These are phyloP conservation scores for Penicillium atrosanguineum DNA, from an alignment of 495 filamentous ascomycete genomes.

Conservation along the genomic window DNA sequence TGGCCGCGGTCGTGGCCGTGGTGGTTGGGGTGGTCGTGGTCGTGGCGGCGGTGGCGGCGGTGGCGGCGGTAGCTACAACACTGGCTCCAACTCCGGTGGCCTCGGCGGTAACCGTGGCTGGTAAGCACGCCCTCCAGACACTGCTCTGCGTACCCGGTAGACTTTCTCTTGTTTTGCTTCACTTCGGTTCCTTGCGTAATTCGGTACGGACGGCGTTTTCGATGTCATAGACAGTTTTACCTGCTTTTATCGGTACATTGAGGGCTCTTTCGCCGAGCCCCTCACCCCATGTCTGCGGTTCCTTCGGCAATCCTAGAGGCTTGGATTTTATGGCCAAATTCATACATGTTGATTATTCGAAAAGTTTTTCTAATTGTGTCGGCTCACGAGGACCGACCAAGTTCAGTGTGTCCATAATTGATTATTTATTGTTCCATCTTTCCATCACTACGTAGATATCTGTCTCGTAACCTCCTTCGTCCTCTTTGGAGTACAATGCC, in stretches of 20 bases:
- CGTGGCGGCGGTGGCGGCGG: constrained; percentile 49
- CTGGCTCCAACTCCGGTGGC: constrained; percentile 62
- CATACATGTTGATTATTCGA: constrained; percentile 32
- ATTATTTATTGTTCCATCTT: constrained; percentile 10
- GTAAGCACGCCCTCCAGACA: constrained; percentile 28
- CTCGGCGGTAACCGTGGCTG: constrained; percentile 62
- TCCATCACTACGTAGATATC: not conserved
- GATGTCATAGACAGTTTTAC: constrained; percentile 46
- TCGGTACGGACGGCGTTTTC: constrained; percentile 44
- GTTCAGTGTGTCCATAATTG: constrained; percentile 23
- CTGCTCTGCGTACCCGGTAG: constrained; percentile 29
- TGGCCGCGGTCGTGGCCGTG: constrained; percentile 55
- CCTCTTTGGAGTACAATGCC: not conserved
- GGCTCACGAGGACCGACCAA: constrained; percentile 7
- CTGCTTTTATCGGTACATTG: constrained; percentile 24
- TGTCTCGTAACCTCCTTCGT: not conserved
- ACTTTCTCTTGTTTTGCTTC: constrained; percentile 28
- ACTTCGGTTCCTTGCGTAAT: constrained; percentile 37
- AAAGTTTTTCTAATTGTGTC: constrained; percentile 17
- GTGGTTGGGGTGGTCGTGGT: constrained; percentile 61
- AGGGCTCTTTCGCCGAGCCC: constrained; percentile 8
- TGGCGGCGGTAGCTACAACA: constrained; percentile 51
- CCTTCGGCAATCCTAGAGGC: constrained; percentile 9
- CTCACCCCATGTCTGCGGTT: constrained; percentile 4
- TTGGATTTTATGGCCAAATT: constrained; percentile 12